Base-by-base conservation (phyloP, 495 filamentous ascomycete species). In the Hypoxylon perforatum region DNA sequence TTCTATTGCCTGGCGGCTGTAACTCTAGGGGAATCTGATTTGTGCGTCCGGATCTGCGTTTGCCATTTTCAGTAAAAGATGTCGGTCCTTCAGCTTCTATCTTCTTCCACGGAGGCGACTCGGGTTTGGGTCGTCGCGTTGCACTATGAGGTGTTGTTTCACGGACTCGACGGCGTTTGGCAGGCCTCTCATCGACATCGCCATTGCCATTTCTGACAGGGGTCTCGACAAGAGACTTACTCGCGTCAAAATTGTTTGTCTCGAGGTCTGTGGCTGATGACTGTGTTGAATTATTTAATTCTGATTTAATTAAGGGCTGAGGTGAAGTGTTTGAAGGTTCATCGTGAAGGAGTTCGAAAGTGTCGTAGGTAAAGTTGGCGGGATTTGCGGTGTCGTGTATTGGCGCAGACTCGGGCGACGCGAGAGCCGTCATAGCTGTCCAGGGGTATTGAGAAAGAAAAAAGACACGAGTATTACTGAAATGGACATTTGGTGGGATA, bases 91-190 rank as follows among this genome's bases (percentile, higher is more conserved):
- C 92, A 22, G 87, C 91, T 45, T 91, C 88, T 51, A 90, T 81
- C 75, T 88, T 94, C 80, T 95, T 98, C 95, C 95, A 99, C 21
- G 95, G 95, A 58, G 95, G 95, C 28, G 95, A 97, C 54, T 81
- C 77, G 19, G 73, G 73, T 65, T 87, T 87, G n/a, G 73, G 74
- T 49, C 69, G 65, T 22, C 81, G 79, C 17, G 67, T 22, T 25
- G 73, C 44, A 45, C 57, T 75, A 11, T 66, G 51, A 3, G 81
- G 79, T 1, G 80, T 80, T 23, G 75, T 69, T 23, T 76, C 75
- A 38, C 78, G 79, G 6, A 93, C 82, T 76, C 92, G 90, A 67
- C 91, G 88, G 72, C 88, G 88, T 77, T 95, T 96, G 10, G 83
- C 81, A 50, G 91, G 90, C 54, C 85, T 90, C 17, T 77, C 83